phyloP scores from a whole-genome alignment of 208 protist species.

The Leishmania mexicana region DNA sequence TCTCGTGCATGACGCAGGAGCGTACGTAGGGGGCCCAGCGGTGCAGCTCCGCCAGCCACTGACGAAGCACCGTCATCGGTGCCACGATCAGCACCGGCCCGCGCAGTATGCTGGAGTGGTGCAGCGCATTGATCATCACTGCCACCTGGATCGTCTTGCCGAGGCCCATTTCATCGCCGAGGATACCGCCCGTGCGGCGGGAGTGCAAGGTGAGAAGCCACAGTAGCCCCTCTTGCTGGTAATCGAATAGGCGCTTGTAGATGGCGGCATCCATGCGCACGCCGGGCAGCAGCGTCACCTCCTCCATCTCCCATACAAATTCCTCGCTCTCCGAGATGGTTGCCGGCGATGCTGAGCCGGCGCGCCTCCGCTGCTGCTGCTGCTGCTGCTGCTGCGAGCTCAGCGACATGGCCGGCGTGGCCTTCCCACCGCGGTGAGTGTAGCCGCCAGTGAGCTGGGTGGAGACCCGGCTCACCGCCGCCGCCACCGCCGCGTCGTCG shows the following conservation, averaged over 20 bases:
- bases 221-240: conserved; percentile 93
- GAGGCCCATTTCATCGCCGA: conserved; percentile 97
- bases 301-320: conserved; percentile 23
- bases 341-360: neutral
- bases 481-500: conserved; percentile 40
- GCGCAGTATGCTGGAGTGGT: conserved; percentile 61
- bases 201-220: conserved; percentile 96
- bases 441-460: conserved; percentile 7
- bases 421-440: conserved; percentile 1
- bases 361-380: neutral
- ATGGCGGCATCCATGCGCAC: conserved; percentile 48
- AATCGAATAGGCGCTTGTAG: conserved; percentile 88
- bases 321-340: conserved; percentile 8
- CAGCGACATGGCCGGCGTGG: conserved; percentile 7
- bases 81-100: conserved; percentile 93
- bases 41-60: conserved; percentile 96
- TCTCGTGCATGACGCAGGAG: conserved; percentile 88
- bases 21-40: conserved; percentile 92
- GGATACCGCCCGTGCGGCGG: conserved; percentile 91
- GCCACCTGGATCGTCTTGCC: conserved; percentile 98
- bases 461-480: conserved; percentile 10
- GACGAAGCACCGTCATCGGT: conserved; percentile 93
- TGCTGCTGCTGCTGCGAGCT: conserved; percentile 6
- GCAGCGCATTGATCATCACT: conserved; percentile 89
- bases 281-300: conserved; percentile 40